Evolutionary conservation across 2,329 filamentous ascomycete genomes (phyloP).

Genomic region (Botryotinia convoluta): DNA sequence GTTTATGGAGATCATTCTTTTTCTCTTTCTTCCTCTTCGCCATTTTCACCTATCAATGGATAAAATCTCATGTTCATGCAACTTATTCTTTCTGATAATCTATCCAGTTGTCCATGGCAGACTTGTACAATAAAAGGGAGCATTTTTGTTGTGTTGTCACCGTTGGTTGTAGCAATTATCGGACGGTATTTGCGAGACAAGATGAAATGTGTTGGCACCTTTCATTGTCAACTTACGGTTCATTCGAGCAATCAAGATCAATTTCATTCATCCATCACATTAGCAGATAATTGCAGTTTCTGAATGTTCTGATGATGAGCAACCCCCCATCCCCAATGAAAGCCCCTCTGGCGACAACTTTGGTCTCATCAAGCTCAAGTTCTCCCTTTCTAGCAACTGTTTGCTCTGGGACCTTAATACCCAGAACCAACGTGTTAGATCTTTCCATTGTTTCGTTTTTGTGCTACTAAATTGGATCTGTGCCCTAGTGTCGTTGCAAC

Average conservation of each 20-base stretch:
- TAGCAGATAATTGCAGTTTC: not conserved
- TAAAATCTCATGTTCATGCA: not conserved
- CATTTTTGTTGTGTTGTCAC: not conserved
- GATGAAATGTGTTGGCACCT: slow-evolving; percentile 10
- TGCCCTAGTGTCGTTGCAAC: not conserved
- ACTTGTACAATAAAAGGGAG: not conserved
- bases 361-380: not conserved
- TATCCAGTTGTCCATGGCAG: not conserved
- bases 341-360: not conserved
- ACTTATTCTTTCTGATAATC: not conserved
- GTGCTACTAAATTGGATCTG: not conserved
- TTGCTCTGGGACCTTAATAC: not conserved
- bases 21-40: slow-evolving; percentile 1
- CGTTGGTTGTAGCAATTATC: not conserved
- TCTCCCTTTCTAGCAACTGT: not conserved
- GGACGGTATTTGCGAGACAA: not conserved
- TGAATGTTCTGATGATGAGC: not conserved
- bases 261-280: not conserved
- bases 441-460: not conserved
- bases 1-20: not conserved
- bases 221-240: not conserved
- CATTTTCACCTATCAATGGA: not conserved
- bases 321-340: not conserved
- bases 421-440: not conserved
- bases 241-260: not conserved